Evolutionary conservation across 2,329 filamentous ascomycete species (phyloP).

Genomic region (Parafenestella ontariensis): DNA sequence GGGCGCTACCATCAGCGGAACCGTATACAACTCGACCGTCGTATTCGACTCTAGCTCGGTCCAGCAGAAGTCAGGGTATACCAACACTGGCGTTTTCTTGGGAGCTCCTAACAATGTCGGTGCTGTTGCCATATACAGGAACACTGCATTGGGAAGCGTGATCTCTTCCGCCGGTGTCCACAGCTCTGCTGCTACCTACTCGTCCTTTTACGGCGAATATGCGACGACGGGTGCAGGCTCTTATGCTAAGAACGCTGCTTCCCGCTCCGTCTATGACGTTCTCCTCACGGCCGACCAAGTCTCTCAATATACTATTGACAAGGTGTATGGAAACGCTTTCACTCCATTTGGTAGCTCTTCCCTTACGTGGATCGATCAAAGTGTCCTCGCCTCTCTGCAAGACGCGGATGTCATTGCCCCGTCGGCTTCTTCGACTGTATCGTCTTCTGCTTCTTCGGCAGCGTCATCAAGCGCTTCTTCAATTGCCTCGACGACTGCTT

Average conservation of each 20-base stretch:
- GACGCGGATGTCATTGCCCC: constrained; percentile 30
- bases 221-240: constrained; percentile 51
- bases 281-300: constrained; percentile 45
- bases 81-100: constrained; percentile 52
- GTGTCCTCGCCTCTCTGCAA: constrained; percentile 43
- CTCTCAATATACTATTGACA: constrained; percentile 40
- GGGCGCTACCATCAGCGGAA: constrained; percentile 30
- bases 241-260: constrained; percentile 46
- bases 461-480: not conserved
- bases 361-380: constrained; percentile 49
- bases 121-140: constrained; percentile 52
- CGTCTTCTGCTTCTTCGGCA: constrained; percentile 5
- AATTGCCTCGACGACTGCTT: constrained; percentile 14
- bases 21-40: constrained; percentile 48
- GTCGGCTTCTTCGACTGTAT: constrained; percentile 15
- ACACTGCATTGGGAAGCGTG: constrained; percentile 48
- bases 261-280: constrained; percentile 46
- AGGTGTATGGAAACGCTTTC: constrained; percentile 48
- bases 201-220: constrained; percentile 53
- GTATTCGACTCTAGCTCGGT: constrained; percentile 53
- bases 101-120: constrained; percentile 52
- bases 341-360: constrained; percentile 42
- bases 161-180: constrained; percentile 51
- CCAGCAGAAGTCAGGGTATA: constrained; percentile 38
- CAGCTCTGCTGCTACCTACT: constrained; percentile 17